These are phyloP conservation scores for Pestalotiopsis sp. DNA, from an alignment of 2,329 filamentous ascomycete species.

Conservation along the genomic window DNA sequence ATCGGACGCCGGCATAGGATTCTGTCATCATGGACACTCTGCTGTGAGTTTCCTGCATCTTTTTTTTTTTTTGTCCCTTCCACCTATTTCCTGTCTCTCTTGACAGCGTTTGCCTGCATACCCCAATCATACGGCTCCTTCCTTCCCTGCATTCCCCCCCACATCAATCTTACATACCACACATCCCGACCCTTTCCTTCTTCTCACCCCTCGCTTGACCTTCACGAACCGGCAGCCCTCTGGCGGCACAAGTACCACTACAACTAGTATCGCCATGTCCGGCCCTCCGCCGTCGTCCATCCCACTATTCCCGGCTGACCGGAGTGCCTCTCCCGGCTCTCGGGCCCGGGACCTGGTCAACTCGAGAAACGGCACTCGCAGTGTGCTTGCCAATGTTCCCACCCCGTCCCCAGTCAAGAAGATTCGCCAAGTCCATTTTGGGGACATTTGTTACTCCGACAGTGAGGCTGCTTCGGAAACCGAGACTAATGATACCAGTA, in stretches of 20 bases:
- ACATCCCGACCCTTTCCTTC: not conserved
- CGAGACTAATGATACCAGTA: conserved; percentile 53
- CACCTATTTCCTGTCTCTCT: conserved; percentile 13
- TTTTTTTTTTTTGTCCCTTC: conserved; percentile 21
- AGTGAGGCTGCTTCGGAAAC: conserved; percentile 15
- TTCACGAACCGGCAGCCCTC: not conserved
- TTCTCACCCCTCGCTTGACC: not conserved
- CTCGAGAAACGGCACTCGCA: not conserved
- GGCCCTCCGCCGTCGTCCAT: not conserved
- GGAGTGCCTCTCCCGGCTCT: not conserved
- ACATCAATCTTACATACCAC: conserved; percentile 4
- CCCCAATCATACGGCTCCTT: not conserved
- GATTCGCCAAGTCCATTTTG: conserved; percentile 18
- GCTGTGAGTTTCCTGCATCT: conserved; percentile 47
- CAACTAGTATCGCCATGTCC: not conserved
- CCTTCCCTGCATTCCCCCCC: not conserved
- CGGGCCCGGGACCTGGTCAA: not conserved
- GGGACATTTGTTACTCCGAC: conserved; percentile 19
- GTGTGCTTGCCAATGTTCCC: not conserved
- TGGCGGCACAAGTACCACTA: not conserved
- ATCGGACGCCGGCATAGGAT: not conserved
- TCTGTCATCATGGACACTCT: conserved; percentile 57
- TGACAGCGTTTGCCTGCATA: not conserved
- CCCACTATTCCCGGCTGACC: not conserved
- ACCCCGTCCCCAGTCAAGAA: not conserved